Base-by-base conservation (phyloP, 164 flowering plant species). In the Houttuynia cordata region DNA sequence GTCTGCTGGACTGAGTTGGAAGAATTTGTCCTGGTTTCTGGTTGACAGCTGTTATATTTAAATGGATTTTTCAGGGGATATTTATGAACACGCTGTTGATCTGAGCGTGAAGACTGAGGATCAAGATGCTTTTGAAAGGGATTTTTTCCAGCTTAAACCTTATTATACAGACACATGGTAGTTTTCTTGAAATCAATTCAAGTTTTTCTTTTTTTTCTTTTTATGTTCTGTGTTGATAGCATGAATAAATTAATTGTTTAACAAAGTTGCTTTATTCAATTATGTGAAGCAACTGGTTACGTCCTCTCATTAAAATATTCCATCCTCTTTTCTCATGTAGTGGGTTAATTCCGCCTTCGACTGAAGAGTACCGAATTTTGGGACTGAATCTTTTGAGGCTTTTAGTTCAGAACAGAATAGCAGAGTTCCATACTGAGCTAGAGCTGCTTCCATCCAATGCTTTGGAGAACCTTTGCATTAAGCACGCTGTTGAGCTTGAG, bases 101-200 rank as follows among this genome's bases (percentile, higher is more conserved):
- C 71, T 93, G 6, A 89, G 96, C 68, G 96, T 92, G 66, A 88
- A 84, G 74, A 66, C 67, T 30, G 96, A 89, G 71, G 98, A 92
- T 71, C 93, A 88, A 73, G 95, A 85, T 64, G 95, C 98, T 23
- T 91, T 91, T 69, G 98, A 91, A 75, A 83, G 98, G 63, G 94
- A 92, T 68, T 92, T 86, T 71, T 87, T 81, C 62, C 98, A 93
- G 75, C 68, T 93, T 79, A 93, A 90, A 64, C 97, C 97, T n/a
- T 93, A 86, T 64, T 93, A 93, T 59, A 84, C 96, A 8, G 98
- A 93, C 76, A 78, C 85, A 21, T 59, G 87, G 97, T 89, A 75
- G 71, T 14, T 56, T 51, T 60, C 23, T 51, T 55, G 24, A 23
- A 12, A 17, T 55, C 10, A 12, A 5, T 56, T 24, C n/a, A 34